Conservation (phyloP, 2,329 filamentous ascomycete genomes). For the Neospermospora avenae region DNA sequence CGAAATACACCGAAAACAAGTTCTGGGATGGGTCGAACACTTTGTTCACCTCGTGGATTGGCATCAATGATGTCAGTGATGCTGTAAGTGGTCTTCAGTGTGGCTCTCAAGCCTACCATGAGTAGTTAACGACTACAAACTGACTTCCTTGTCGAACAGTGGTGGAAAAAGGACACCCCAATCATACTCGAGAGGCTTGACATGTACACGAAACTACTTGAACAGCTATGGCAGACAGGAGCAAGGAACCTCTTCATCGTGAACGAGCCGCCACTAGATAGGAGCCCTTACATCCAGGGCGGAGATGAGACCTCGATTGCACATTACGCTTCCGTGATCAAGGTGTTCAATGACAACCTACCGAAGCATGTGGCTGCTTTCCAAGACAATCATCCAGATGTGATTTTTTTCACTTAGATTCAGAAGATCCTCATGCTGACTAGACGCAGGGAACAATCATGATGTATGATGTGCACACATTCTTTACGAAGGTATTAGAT, state of each 20-base stretch:
- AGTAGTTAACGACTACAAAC: neutral
- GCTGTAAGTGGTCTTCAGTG: neutral
- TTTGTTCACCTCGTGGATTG: slow-evolving; percentile 48
- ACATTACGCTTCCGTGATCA: neutral
- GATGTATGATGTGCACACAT: slow-evolving; percentile 9
- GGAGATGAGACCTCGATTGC: neutral
- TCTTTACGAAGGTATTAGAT: slow-evolving; percentile 11
- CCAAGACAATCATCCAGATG: slow-evolving; percentile 7
- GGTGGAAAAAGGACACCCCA: neutral
- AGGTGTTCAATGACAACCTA: slow-evolving; percentile 11
- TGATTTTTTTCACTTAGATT: too few relatives aligned
- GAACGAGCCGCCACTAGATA: slow-evolving; percentile 9
- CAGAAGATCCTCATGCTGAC: neutral
- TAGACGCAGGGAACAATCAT: neutral
- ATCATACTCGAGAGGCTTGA: neutral
- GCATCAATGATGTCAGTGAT: slow-evolving; percentile 46
- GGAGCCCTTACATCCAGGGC: slow-evolving; percentile 6
- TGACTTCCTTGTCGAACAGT: neutral
- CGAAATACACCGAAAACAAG: slow-evolving; percentile 28
- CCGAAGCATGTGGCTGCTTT: neutral
- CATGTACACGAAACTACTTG: neutral
- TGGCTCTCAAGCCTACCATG: too few relatives aligned
- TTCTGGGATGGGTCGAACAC: slow-evolving; percentile 39
- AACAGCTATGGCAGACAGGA: slow-evolving; percentile 11
- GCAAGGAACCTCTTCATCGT: slow-evolving; percentile 10